Evolutionary conservation across 306 rosid genomes (phyloP).

Genomic region (Cotoneaster glaucophyllus): DNA sequence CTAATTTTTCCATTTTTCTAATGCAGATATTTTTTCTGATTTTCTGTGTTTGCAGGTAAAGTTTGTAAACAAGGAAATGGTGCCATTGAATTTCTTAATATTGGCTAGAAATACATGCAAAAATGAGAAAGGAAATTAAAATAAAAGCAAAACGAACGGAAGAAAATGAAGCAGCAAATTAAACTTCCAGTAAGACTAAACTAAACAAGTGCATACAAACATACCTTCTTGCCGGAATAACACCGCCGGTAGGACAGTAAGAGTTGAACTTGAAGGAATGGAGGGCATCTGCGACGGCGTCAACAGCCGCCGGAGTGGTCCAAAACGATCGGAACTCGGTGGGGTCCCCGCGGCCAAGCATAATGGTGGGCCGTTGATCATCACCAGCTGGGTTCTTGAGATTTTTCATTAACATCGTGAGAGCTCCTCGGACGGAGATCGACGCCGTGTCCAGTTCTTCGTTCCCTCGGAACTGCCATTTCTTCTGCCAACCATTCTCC

Average conservation of each 20-base stretch:
- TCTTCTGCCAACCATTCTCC: constrained; percentile 31
- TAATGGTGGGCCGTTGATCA: constrained; percentile 24
- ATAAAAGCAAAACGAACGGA: no score
- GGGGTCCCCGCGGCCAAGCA: constrained; percentile 49
- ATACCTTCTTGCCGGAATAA: constrained; percentile 23
- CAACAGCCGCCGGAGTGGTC: constrained; percentile 24
- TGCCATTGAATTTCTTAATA: no score
- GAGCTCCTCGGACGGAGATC: constrained; percentile 37
- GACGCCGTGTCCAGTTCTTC: constrained; percentile 25
- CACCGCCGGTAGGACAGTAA: constrained; percentile 42
- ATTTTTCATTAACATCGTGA: constrained; percentile 17
- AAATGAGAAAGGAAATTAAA: no score
- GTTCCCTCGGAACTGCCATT: constrained; percentile 50
- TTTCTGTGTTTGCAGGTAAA: no score
- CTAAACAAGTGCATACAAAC: no score
- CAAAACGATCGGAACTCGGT: constrained; percentile 24
- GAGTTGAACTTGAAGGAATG: constrained; percentile 39
- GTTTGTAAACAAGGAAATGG: no score
- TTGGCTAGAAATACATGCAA: no score
- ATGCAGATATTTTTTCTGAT: no score
- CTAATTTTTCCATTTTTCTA: no score
- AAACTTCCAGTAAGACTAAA: no score
- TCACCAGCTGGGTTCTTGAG: constrained; percentile 5
- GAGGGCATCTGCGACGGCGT: constrained; percentile 27
- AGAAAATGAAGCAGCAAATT: neutral